Base-by-base conservation (phyloP, 1,284 basidiomycete species). In the Anthracocystis panici-leucophaei region DNA sequence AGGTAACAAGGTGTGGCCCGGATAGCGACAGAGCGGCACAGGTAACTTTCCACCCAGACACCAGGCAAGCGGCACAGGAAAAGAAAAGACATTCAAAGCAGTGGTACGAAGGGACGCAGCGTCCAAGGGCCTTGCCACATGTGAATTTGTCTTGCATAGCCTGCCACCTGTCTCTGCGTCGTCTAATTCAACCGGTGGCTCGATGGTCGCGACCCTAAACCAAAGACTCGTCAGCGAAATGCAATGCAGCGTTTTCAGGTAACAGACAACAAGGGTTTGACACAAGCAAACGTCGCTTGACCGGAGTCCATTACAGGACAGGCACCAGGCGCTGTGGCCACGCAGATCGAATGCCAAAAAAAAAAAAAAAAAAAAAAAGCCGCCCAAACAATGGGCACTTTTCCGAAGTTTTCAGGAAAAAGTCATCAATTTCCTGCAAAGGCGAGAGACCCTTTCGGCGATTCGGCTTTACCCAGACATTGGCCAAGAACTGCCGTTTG, bases 121-220 rank as follows among this genome's bases (percentile, higher is more conserved):
- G 33, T 6, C 33, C 8, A 33, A 33, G 33, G 29, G 29, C 29
- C 9, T 29, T 9, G 33, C 33, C 33, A 33, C 33, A 6, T 6
- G 14, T 46, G 12, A 16, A 46, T 5, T 23, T 45, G n/a, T n/a
- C 6, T 18, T 27, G 46, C 46, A 48, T 48, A 48, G 46, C 46
- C 46, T 7, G 7, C 14, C 16, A 12, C 11, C 16, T 14, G 3
- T 27, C 9, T 45, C 6, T 12, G 35, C 20, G 12, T 23, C 8
- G 2, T 21, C 11, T 33, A 31, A 21, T 33, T 50, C 29, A 51
- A 20, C 29, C 29, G 31, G 29, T 21, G 18, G 33, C 49, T 29
- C 48, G 48, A 49, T 46, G 45, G 45, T 27, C 45, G 49, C 49
- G 49, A 33, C 49, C n/a, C n/a, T n/a, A n/a, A n/a, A n/a, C n/a